These are phyloP conservation scores for Basidiobolus heterosporus DNA, from an alignment of 371 early-diverging fungal genomes.

Conservation along the genomic window DNA sequence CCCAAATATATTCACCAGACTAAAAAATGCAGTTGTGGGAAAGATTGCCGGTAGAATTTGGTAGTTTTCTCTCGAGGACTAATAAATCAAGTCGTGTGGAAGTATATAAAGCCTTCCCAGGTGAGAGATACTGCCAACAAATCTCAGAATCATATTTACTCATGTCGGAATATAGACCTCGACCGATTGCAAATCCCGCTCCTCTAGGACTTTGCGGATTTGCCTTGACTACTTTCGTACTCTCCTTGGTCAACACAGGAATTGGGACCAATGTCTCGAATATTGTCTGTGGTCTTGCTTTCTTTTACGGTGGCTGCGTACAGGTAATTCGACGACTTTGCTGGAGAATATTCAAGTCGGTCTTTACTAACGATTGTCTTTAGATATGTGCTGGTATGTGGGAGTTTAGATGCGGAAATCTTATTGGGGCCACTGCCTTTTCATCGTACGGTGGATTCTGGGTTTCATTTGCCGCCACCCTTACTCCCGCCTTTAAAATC, in stretches of 20 bases:
- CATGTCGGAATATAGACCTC: neutral
- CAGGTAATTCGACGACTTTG: conserved; percentile 21
- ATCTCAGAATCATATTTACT: neutral
- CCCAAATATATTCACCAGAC: too few species aligned
- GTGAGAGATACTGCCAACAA: too few species aligned
- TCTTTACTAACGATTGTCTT: too few species aligned
- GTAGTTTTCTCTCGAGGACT: too few species aligned
- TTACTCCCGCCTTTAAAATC: conserved; percentile 35
- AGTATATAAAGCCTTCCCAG: too few species aligned
- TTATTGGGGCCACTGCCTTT: conserved; percentile 27
- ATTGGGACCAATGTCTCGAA: neutral
- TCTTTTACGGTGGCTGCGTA: conserved; percentile 64
- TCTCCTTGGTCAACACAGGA: conserved; percentile 14
- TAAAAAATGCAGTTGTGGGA: too few species aligned
- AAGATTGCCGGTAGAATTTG: too few species aligned
- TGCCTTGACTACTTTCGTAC: conserved; percentile 57
- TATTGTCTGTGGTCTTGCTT: conserved; percentile 43
- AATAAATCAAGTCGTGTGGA: too few species aligned
- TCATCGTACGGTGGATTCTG: conserved; percentile 42
- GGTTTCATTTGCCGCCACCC: conserved; percentile 47
- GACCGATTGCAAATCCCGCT: conserved; percentile 29
- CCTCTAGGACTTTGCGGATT: conserved; percentile 59
- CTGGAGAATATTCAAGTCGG: too few species aligned
- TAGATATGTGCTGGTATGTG: conserved; percentile 21
- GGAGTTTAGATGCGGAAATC: conserved; percentile 23